Evolutionary conservation across 73 alveolate genomes (phyloP).

Genomic region (Tetrahymena borealis): DNA sequence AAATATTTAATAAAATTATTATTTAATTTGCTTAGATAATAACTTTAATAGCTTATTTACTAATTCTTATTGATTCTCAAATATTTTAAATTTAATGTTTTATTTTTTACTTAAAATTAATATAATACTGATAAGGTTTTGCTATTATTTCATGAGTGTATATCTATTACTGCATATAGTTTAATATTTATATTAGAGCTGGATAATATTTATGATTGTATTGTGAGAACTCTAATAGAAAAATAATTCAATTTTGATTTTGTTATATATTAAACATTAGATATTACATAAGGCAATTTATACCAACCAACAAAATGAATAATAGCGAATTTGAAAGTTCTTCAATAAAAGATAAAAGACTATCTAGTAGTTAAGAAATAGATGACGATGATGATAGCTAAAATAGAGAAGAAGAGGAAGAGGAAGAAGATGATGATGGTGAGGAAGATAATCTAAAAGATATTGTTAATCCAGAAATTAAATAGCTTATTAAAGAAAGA

Average conservation of each 20-base stretch:
- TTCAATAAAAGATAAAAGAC: background rate
- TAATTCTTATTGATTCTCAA: too few relatives aligned
- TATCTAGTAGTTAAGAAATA: background rate
- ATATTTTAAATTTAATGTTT: too few relatives aligned
- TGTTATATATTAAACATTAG: background rate
- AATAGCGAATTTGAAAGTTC: background rate
- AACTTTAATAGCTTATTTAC: too few relatives aligned
- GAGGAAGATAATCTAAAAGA: background rate
- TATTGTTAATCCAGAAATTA: background rate
- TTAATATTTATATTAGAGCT: too few relatives aligned
- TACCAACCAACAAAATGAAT: background rate
- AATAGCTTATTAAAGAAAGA: background rate
- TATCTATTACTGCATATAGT: too few relatives aligned
- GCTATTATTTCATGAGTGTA: too few relatives aligned
- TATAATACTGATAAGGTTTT: too few relatives aligned
- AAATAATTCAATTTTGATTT: background rate
- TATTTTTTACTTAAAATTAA: too few relatives aligned
- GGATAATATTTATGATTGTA: too few relatives aligned
- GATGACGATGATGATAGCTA: background rate
- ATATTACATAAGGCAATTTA: background rate
- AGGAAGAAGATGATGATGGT: background rate
- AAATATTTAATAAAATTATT: too few relatives aligned
- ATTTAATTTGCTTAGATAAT: too few relatives aligned
- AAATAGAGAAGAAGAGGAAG: background rate
- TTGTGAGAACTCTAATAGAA: too few relatives aligned